phyloP scores from a whole-genome alignment of 352 stramenopile species.

The Phytophthora agathidicida region DNA sequence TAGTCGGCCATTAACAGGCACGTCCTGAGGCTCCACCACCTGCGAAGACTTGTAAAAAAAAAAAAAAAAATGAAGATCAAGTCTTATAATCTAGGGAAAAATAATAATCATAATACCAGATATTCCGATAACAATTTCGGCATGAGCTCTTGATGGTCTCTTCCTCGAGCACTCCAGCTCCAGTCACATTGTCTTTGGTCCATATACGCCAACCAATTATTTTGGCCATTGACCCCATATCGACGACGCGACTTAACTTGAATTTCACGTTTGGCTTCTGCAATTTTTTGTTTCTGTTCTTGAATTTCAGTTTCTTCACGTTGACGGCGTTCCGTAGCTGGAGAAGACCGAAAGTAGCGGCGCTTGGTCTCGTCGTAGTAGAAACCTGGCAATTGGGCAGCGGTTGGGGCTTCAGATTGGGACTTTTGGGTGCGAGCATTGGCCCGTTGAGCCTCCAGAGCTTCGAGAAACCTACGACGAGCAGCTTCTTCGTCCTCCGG shows the following conservation, averaged over 20 bases:
- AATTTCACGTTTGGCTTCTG: not conserved
- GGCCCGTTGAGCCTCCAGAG: slow-evolving; percentile 61
- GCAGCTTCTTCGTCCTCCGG: slow-evolving; percentile 29
- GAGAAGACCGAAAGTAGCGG: slow-evolving; percentile 56
- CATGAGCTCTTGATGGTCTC: slow-evolving; percentile 33
- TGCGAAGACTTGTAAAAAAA: slow-evolving; percentile 28
- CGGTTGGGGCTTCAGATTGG: slow-evolving; percentile 2
- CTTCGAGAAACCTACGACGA: slow-evolving; percentile 55
- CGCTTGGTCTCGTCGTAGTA: slow-evolving; percentile 60
- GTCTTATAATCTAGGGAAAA: not conserved
- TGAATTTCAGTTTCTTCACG: slow-evolving; percentile 30
- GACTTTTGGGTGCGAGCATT: slow-evolving; percentile 34
- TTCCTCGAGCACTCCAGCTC: slow-evolving; percentile 31
- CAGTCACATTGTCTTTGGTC: slow-evolving; percentile 40
- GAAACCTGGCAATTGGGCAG: slow-evolving; percentile 49
- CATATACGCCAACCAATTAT: slow-evolving; percentile 39
- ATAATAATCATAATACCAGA: slow-evolving; percentile 27
- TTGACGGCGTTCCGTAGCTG: slow-evolving; percentile 13
- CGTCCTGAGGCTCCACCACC: slow-evolving; percentile 28
- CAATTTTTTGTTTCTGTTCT: slow-evolving; percentile 20
- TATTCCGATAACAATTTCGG: slow-evolving; percentile 31
- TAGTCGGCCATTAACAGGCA: slow-evolving; percentile 22
- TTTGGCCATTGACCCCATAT: slow-evolving; percentile 2
- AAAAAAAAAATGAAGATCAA: not conserved
- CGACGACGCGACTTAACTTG: slow-evolving; percentile 12